A percentile compares a stretch with the other conserved stretches of the same genome.
Evolutionary conservation across 2,329 filamentous ascomycete species (phyloP).

Genomic region (Fusarium nelsonii): DNA sequence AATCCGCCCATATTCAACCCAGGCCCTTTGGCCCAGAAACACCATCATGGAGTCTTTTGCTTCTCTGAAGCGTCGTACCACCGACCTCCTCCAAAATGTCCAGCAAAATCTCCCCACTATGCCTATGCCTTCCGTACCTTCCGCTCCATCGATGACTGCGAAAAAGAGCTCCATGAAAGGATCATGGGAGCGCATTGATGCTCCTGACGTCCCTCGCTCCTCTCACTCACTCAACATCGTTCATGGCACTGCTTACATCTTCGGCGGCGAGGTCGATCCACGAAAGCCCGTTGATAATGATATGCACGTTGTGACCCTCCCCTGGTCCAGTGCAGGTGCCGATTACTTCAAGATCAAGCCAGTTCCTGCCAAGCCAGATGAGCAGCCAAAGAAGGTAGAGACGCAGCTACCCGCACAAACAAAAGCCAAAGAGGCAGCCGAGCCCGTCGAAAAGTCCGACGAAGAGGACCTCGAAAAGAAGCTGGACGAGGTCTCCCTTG

Average conservation of each 20-base stretch:
- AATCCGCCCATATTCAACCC: slow-evolving; percentile 3
- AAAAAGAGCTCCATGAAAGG: slow-evolving; percentile 60
- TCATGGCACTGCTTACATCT: slow-evolving; percentile 71
- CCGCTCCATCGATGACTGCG: slow-evolving; percentile 48
- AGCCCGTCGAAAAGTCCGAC: slow-evolving; percentile 40
- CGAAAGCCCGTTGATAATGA: slow-evolving; percentile 78
- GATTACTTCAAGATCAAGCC: slow-evolving; percentile 71
- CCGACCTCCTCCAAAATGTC: slow-evolving; percentile 64
- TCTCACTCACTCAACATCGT: slow-evolving; percentile 78
- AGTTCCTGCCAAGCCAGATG: slow-evolving; percentile 55
- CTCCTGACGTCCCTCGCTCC: slow-evolving; percentile 73
- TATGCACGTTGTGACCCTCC: slow-evolving; percentile 74
- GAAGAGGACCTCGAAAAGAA: slow-evolving; percentile 50
- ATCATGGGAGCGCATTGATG: slow-evolving; percentile 70
- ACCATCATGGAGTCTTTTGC: slow-evolving; percentile 62
- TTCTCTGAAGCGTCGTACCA: slow-evolving; percentile 66
- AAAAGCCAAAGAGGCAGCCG: slow-evolving; percentile 37
- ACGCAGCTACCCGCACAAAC: slow-evolving; percentile 21
- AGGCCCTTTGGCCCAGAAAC: slow-evolving; percentile 29
- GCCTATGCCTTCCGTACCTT: slow-evolving; percentile 53
- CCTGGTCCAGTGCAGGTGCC: slow-evolving; percentile 67
- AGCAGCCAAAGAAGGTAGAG: slow-evolving; percentile 31
- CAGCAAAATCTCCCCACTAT: slow-evolving; percentile 60
- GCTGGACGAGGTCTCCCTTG: slow-evolving; percentile 59
- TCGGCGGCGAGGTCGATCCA: slow-evolving; percentile 79